Base-by-base conservation (phyloP, 257 asterid species). In the Ophiorrhiza pumila region DNA sequence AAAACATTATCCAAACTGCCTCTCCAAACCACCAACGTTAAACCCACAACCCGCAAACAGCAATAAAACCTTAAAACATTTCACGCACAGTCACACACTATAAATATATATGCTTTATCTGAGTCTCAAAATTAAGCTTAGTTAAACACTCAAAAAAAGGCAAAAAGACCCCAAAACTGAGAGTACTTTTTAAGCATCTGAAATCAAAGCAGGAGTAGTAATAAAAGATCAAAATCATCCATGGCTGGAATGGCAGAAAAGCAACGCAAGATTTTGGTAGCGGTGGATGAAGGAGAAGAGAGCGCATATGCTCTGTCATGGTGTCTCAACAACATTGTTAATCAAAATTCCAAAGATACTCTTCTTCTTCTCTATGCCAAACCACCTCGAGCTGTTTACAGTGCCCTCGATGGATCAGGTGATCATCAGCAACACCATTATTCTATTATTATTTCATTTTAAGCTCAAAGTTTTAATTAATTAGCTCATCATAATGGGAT, bases 231-330 rank as follows among this genome's bases (percentile, higher is more conserved):
- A 14, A 13, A 3, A 3, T 15, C 0, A 27, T 14, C 32, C 42
- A 75, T 81, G 85, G 61, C 70, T 7, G 71, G 45, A 35, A 79
- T 53, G 46, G 82, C 76, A 61, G 89, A 73, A 73, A 73, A 70
- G 56, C 84, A 71, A 49, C 79, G 89, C 14, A 86, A 73, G 85
- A 83, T 91, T 49, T 77, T 91, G 78, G 87, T 87, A 20, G 96
- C 93, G 2, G 86, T 91, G 1, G 97, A 89, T 71, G 90, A 84
- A 85, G 80, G 97, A 12, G 90, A 87, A 0, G 97, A 91, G 78
- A 87, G 96, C 79, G 29, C 55, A 14, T 83, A 89, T 45, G 96
- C 96, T 0, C 87, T 91, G 55, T 75, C 89, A 45, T 89, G 97
- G 97, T 89, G 91, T 32, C 84, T 89, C 67, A 34, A 76, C 7